Evolutionary conservation across 805 yeast species (phyloP).

Genomic region (Cyberlindnera mississippiensis): DNA sequence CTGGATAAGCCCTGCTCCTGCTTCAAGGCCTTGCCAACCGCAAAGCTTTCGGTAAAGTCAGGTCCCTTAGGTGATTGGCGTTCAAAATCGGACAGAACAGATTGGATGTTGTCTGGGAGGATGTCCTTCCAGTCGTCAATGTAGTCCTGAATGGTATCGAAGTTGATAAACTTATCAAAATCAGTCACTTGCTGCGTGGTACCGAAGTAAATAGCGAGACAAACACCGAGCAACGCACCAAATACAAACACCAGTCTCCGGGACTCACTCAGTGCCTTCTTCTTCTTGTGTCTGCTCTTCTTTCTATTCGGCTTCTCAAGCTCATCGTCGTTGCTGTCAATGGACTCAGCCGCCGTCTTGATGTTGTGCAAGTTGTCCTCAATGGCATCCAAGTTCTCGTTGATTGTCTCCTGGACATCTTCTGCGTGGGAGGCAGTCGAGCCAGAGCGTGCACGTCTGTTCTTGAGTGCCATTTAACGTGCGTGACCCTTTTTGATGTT

Average conservation of each 20-base stretch:
- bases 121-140: constrained; percentile 71
- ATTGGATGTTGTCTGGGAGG: constrained; percentile 62
- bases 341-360: constrained; percentile 10
- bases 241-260: constrained; percentile 58
- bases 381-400: constrained; percentile 17
- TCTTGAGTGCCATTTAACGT: constrained; percentile 3
- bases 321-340: not conserved
- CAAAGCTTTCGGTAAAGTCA: constrained; percentile 76
- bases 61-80: constrained; percentile 22
- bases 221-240: constrained; percentile 71
- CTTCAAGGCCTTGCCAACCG: constrained; percentile 71
- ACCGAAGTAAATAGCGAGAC: constrained; percentile 61
- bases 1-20: constrained; percentile 47
- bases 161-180: constrained; percentile 21
- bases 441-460: not conserved
- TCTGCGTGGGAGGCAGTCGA: not conserved
- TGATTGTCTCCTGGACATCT: constrained; percentile 15
- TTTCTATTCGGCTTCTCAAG: not conserved
- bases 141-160: constrained; percentile 52
- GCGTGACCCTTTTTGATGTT: too few relatives aligned
- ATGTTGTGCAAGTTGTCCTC: constrained; percentile 17
- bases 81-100: constrained; percentile 54
- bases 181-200: constrained; percentile 37
- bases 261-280: constrained; percentile 27
- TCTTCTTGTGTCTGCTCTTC: not conserved